Evolutionary conservation across 2,329 filamentous ascomycete species (phyloP).

Genomic region (Didymella glomerata): DNA sequence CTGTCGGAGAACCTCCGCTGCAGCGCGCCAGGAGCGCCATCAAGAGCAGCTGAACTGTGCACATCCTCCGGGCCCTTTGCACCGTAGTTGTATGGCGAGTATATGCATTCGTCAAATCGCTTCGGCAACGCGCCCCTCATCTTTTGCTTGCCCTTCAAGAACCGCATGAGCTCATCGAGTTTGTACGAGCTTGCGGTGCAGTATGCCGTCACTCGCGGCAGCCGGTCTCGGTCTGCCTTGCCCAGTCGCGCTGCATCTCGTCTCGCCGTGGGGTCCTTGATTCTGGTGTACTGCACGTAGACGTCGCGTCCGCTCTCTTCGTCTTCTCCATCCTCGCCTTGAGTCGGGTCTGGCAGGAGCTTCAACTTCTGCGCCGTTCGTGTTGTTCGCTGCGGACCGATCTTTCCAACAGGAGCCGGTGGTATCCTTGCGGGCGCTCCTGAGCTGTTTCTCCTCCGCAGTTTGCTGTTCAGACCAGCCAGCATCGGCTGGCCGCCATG

Average conservation of each 20-base stretch:
- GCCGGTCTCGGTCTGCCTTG: conserved; percentile 86
- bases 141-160: conserved; percentile 84
- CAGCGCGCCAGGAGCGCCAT: conserved; percentile 34
- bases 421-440: conserved; percentile 64
- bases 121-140: conserved; percentile 84
- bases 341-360: conserved; percentile 88
- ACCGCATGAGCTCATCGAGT: conserved; percentile 87
- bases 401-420: conserved; percentile 67
- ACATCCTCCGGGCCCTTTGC: conserved; percentile 53
- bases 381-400: conserved; percentile 92
- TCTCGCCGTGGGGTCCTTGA: conserved; percentile 93
- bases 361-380: conserved; percentile 98
- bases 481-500: conserved; percentile 60
- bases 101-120: conserved; percentile 96
- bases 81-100: conserved; percentile 88
- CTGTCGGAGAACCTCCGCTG: conserved; percentile 79
- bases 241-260: conserved; percentile 91
- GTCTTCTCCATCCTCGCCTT: conserved; percentile 76
- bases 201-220: conserved; percentile 94
- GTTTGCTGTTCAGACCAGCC: conserved; percentile 83
- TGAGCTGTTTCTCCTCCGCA: conserved; percentile 85
- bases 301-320: conserved; percentile 95
- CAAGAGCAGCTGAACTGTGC: conserved; percentile 43
- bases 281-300: conserved; percentile 96
- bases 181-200: conserved; percentile 93